Evolutionary conservation across 2,329 filamentous ascomycete species (phyloP), one percentile per base, ranked within the genome.

Genomic region (Claviceps sp.): DNA sequence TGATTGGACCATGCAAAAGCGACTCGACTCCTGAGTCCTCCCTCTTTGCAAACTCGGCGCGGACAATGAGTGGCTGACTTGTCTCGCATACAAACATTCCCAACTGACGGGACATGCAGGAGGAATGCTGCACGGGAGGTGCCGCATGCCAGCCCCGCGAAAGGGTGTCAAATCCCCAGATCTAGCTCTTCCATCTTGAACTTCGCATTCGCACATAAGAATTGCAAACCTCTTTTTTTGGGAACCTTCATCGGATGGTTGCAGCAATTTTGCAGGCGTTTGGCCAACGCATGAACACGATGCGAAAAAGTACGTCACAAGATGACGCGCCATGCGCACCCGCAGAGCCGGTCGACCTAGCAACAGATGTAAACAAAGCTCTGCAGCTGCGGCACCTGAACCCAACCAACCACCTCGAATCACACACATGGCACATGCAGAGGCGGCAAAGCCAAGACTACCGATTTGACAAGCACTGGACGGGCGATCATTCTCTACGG

Each of bases 331-430:
- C 18, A 2, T 43, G 41, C 40, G 9, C 40, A 50, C n/a, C 30
- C 40, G 7, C 44, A 24, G 6, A 22, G 20, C 7, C 37, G 24
- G 61, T 67, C 58, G 62, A 59, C 65, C 59, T 57, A 56, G 64
- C 65, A 67, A 68, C 65, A 30, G 51, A 41, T 18, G 62, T 68
- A 65, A 68, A 68, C 65, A 68, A 64, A 18, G 49, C 41, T 53
- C 43, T 56, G 49, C 55, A 59, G 47, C 48, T 54, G 50, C 30
- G 5, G 22, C 16, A 6, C 22, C 16, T 51, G 52, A 52, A 54
- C 54, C 59, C 55, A 56, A 62, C 63, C 64, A 64, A 64, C 63
- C 63, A 63, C 52, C 56, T 52, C 55, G 57, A 54, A 59, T 58
- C 62, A 62, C 60, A 61, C 58, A 53, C 54, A 47, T 51, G 37